These are phyloP conservation scores for Clonostachys chloroleuca DNA, from an alignment of 2,329 filamentous ascomycete genomes.

Conservation along the genomic window DNA sequence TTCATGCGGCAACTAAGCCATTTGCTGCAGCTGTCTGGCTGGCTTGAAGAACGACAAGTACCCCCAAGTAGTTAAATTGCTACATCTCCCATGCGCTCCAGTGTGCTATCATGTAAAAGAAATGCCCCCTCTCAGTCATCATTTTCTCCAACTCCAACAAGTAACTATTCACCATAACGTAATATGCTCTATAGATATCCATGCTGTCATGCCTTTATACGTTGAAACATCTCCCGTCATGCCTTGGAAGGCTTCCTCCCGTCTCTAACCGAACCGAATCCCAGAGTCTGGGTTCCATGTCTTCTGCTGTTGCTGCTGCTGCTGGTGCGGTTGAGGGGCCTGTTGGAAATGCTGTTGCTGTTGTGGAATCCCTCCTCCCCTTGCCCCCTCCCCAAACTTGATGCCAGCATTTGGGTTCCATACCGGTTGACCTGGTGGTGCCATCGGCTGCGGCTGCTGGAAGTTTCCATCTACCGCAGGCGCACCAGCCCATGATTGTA, in stretches of 20 bases:
- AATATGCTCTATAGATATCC: not conserved
- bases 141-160: not conserved
- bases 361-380: not conserved
- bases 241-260: not conserved
- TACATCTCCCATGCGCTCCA: too few species aligned
- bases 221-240: not conserved
- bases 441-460: constrained; percentile 50
- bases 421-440: constrained; percentile 10
- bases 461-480: constrained; percentile 28
- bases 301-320: constrained; percentile 17
- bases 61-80: too few species aligned
- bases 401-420: not conserved
- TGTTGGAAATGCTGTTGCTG: constrained; percentile 19
- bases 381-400: not conserved
- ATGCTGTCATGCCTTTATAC: not conserved
- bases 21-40: too few species aligned
- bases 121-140: not conserved
- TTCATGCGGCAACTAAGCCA: too few species aligned
- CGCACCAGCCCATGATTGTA: constrained; percentile 50
- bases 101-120: too few species aligned
- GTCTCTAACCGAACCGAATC: constrained; percentile 45
- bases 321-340: constrained; percentile 14
- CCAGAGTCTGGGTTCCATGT: constrained; percentile 58
- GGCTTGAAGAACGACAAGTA: too few species aligned
- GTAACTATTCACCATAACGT: too few species aligned